Evolutionary conservation across 768 basidiomycete genomes (phyloP).

Genomic region (Hydnomerulius pinastri): DNA sequence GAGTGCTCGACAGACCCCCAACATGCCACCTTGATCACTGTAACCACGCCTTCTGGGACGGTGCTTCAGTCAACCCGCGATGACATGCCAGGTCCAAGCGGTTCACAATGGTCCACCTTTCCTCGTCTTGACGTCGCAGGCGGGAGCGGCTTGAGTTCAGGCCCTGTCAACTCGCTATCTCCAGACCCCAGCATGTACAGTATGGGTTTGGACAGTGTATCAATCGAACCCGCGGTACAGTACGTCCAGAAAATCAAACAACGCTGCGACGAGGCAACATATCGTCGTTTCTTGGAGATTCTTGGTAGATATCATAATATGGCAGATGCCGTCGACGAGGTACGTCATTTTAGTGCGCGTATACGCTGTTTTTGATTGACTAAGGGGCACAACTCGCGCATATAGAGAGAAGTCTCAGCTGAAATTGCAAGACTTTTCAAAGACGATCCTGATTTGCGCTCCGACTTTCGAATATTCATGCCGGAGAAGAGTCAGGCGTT

Average conservation of each 20-base stretch:
- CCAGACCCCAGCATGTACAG: slow-evolving; percentile 29
- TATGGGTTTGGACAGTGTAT: slow-evolving; percentile 41
- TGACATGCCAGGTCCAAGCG: slow-evolving; percentile 40
- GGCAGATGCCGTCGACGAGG: slow-evolving; percentile 64
- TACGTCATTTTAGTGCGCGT: slow-evolving; percentile 26
- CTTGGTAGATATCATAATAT: slow-evolving; percentile 63
- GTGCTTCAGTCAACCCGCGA: slow-evolving; percentile 55
- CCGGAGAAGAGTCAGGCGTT: slow-evolving; percentile 57
- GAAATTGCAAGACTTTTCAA: slow-evolving; percentile 73
- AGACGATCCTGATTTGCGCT: slow-evolving; percentile 71
- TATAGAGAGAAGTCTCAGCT: slow-evolving; percentile 64
- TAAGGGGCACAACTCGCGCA: not conserved
- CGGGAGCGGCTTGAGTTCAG: not conserved
- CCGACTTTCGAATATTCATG: slow-evolving; percentile 77
- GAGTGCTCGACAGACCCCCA: slow-evolving; percentile 70
- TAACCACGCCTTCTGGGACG: slow-evolving; percentile 74
- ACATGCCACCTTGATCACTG: slow-evolving; percentile 69
- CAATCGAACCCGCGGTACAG: slow-evolving; percentile 80
- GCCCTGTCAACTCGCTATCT: slow-evolving; percentile 8
- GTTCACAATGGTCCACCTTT: slow-evolving; percentile 40
- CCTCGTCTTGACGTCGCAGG: slow-evolving; percentile 19
- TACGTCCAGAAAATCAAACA: slow-evolving; percentile 98
- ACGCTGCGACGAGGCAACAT: slow-evolving; percentile 88
- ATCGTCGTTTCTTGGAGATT: slow-evolving; percentile 77
- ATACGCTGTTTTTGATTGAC: not conserved